A percentile compares a stretch with the other conserved stretches of the same genome.
phyloP scores from a whole-genome alignment of 2,329 filamentous ascomycete species.

The Stachybotrys chartarum region DNA sequence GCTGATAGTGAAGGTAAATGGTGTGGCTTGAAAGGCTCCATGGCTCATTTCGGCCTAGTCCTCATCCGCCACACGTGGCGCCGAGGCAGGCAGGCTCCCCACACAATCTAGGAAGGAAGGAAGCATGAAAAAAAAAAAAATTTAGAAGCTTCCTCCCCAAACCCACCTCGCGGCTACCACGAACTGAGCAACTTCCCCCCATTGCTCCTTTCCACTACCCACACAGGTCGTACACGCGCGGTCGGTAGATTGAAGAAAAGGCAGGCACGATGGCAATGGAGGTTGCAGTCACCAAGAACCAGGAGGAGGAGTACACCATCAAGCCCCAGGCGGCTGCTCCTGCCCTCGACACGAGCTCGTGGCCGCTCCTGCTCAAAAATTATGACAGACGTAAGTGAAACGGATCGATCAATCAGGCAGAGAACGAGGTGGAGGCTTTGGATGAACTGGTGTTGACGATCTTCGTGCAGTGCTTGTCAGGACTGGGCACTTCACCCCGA shows the following conservation, averaged over 20 bases:
- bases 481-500: constrained; percentile 94
- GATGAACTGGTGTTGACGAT: background rate
- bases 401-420: background rate
- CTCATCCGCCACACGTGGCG: background rate
- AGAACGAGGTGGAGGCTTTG: background rate
- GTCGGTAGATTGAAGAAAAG: background rate
- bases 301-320: constrained; percentile 74
- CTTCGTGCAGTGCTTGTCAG: constrained; percentile 67
- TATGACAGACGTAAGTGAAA: constrained; percentile 74
- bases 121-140: constrained; percentile 16
- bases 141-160: constrained; percentile 19
- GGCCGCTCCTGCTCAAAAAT: constrained; percentile 93
- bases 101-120: background rate
- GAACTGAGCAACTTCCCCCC: constrained; percentile 22
- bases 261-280: constrained; percentile 38
- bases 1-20: background rate
- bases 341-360: constrained; percentile 75
- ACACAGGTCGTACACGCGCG: constrained; percentile 12
- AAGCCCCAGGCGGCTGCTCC: constrained; percentile 83
- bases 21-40: background rate
- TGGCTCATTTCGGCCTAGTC: background rate
- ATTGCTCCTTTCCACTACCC: constrained; percentile 7
- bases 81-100: background rate
- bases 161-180: constrained; percentile 18
- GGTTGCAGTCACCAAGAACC: constrained; percentile 26